Percentiles rank a stretch among this genome's conserved stretches.
Evolutionary conservation across 257 asterid genomes (phyloP).

Genomic region (Haberlea rhodopensis): DNA sequence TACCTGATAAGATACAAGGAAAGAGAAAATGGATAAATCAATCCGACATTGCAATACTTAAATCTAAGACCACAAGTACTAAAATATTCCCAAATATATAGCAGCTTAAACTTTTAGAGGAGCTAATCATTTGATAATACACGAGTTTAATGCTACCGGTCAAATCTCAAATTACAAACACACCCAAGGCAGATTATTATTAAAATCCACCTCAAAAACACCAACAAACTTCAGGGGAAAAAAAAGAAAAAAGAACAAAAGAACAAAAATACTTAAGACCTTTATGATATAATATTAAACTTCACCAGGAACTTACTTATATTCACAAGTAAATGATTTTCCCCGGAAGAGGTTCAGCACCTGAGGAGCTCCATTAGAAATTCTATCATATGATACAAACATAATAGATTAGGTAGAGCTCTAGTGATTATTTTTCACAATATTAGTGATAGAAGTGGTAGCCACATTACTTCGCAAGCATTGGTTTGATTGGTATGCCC

Average conservation of each 20-base stretch:
- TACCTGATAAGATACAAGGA: constrained; percentile 51
- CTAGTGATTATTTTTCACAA: constrained; percentile 16
- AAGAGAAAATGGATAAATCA: constrained; percentile 11
- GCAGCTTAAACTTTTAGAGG: constrained; percentile 1
- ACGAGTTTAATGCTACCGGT: not conserved
- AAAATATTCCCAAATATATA: not conserved
- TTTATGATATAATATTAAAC: constrained; percentile 7
- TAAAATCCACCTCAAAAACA: constrained; percentile 11
- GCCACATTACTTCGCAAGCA: constrained; percentile 79
- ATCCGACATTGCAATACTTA: constrained; percentile 3
- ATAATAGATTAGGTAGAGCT: constrained; percentile 6
- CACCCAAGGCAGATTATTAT: constrained; percentile 20
- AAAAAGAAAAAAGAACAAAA: not conserved
- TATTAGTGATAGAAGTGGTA: constrained; percentile 20
- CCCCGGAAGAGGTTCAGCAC: constrained; percentile 63
- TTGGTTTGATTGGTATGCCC: constrained; percentile 90
- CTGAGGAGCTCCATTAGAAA: constrained; percentile 70
- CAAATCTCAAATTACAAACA: constrained; percentile 19
- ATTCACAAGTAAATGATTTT: constrained; percentile 87
- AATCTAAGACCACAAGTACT: not conserved
- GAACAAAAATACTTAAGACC: constrained; percentile 6
- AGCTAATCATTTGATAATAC: not conserved
- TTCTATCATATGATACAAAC: constrained; percentile 45
- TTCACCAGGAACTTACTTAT: constrained; percentile 48
- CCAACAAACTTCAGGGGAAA: not conserved